Evolutionary conservation across 495 filamentous ascomycete species (phyloP), one percentile per base, ranked within the genome.

Genomic region (Aspergillus indologenus): DNA sequence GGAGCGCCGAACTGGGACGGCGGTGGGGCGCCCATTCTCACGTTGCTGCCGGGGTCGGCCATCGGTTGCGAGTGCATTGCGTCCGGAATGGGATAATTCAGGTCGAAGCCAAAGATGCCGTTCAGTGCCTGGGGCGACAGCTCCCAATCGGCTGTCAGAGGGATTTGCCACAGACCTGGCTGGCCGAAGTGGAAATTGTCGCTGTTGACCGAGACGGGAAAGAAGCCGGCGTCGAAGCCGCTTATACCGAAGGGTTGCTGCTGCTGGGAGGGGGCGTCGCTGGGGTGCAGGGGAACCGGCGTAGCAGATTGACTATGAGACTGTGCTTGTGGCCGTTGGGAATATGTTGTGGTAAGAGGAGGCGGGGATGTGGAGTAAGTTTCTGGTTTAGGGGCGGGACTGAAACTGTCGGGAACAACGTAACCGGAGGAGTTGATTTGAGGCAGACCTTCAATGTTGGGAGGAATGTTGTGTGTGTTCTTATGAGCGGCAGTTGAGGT

Each of bases 361-460:
- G 48, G 48, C 5, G 34, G 21, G 45, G 42, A 45, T n/a, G 21
- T 60, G 40, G 31, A 44, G 54, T 9, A 23, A 15, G 47, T 57
- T 26, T 57, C 42, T 34, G 53, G 43, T 56, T 17, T 23, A 20
- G 42, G 17, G 6, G 14, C 26, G 31, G 50, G 55, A 45, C 24
- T 45, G 46, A 61, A 68, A 56, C 70, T 70, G n/a, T 73, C 57
- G 8, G 69, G 72, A 11, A 77, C 69, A 46, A 77, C 68, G 56
- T 77, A 77, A 31, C 75, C 75, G 0, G 62, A 65, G 8, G 72
- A 77, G 57, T 77, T 75, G 61, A 77, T 60, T 0, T 64, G 71
- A 6, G 73, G 73, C 0, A 77, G 56, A 17, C 73, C 75, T 46
- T 74, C 73, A 8, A 76, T 59, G 31, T 75, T 64, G 5, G 75